Conservation (phyloP, 148 eudicot species). For the Hydrangea macrophylla region DNA sequence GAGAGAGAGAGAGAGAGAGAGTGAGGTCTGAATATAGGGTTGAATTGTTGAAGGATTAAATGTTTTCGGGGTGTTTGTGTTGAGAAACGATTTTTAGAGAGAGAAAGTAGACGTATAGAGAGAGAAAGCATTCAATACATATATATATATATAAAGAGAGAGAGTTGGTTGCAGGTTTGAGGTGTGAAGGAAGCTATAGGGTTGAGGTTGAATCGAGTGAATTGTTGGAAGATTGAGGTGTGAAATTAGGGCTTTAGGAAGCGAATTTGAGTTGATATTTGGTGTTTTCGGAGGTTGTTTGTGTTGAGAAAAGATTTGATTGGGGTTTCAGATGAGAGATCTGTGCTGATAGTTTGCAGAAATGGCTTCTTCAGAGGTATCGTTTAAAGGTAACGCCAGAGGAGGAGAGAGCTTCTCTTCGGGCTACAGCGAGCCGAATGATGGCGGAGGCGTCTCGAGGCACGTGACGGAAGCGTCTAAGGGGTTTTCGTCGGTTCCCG, state of each 20-base stretch:
- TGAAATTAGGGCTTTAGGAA: no score
- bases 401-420: constrained; percentile 23
- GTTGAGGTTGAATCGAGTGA: not conserved
- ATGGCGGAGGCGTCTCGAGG: constrained; percentile 11
- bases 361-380: constrained; percentile 56
- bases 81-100: no score
- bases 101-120: not conserved
- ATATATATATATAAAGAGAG: no score
- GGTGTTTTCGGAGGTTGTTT: not conserved
- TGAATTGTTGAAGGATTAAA: no score
- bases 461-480: constrained; percentile 10
- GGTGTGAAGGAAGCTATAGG: not conserved
- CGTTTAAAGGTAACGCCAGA: constrained; percentile 27
- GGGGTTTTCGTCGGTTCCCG: constrained; percentile 13
- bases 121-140: no score
- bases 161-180: not conserved
- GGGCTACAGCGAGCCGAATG: constrained; percentile 13
- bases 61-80: no score
- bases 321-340: constrained; percentile 45
- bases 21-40: not conserved
- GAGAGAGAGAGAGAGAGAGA: not conserved
- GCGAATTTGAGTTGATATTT: no score
- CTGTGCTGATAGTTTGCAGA: constrained; percentile 27
- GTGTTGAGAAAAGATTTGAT: not conserved
- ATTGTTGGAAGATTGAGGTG: not conserved